Base-by-base conservation (phyloP, 345 rosid species). In the Pelargonium nanum region DNA sequence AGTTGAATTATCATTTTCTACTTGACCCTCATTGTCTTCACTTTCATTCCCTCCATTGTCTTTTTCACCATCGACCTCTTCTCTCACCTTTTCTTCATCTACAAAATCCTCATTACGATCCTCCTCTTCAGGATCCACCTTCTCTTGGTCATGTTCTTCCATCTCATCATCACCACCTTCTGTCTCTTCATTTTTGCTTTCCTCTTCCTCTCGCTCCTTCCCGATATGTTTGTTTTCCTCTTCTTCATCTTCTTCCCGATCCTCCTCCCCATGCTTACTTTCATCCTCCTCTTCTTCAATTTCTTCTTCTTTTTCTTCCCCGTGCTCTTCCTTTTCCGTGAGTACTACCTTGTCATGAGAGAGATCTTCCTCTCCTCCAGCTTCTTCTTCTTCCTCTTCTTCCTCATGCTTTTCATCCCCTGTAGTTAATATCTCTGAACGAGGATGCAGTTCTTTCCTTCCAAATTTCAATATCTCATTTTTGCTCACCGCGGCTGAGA, bases 361-460 rank as follows among this genome's bases (percentile, higher is more conserved):
- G 26, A 60, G 59, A 44, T 57, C 70, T 24, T 16, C 60, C 57
- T 66, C 83, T 64, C 70, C 76, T 54, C 40, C 67, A 62, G 62
- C 65, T 56, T 74, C 74, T 56, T 79, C 73, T 21, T 64, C 75
- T 28, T 60, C 76, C 55, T 78, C 85, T 66, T 63, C 81, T 4
- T 70, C 71, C 12, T 71, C 81, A 12, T 7, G 48, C 53, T 74
- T 64, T 57, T 72, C 81, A 66, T 61, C 63, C 64, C 60, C 56
- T 22, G 7, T 72, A 25, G 59, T 56, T 21, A 21, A 65, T 19
- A 70, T 78, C 55, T 66, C 81, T 64, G 62, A 53, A 40, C 52
- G 80, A 26, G 96, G 86, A 61, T 34, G 74, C 20, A 80, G 81
- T 64, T 83, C 87, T 74, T 93, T 93, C 74, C 99, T 83, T 65